Conservation (phyloP, 495 filamentous ascomycete genomes). For the Pseudoneurospora amorphoporcata region DNA sequence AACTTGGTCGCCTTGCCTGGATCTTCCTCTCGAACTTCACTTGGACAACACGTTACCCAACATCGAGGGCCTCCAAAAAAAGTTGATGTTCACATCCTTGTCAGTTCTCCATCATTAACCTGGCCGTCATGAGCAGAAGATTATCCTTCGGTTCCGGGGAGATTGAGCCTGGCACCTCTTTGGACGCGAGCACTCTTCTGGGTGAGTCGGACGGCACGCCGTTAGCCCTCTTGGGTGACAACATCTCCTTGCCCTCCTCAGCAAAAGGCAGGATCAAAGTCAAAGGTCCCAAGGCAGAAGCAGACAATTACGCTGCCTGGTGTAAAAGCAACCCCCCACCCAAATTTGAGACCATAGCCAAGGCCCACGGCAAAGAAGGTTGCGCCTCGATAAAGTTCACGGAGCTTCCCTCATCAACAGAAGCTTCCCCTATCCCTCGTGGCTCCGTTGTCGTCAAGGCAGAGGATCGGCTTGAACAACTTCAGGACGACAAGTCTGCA, state of each 20-base stretch:
- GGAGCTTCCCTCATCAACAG: neutral
- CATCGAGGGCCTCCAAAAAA: neutral
- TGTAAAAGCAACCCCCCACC: neutral
- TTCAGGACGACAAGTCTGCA: neutral
- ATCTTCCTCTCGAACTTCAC: neutral
- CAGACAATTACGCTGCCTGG: neutral
- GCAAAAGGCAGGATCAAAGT: neutral
- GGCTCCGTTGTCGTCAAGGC: neutral
- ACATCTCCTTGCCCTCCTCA: neutral
- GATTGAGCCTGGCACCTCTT: neutral
- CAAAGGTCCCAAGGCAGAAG: neutral
- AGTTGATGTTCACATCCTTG: neutral
- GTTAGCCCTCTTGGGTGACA: neutral
- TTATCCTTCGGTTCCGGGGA: neutral
- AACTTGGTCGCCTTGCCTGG: neutral
- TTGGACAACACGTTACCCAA: neutral
- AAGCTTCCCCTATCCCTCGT: neutral
- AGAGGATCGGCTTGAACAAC: neutral
- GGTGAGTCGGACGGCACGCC: neutral
- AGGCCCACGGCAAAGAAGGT: neutral
- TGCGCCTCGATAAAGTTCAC: neutral
- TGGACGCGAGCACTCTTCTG: neutral
- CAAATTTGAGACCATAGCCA: neutral
- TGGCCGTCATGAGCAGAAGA: neutral
- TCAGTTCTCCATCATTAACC: neutral